Base-by-base conservation (phyloP, 2,329 filamentous ascomycete species). In the Fusarium clavum region DNA sequence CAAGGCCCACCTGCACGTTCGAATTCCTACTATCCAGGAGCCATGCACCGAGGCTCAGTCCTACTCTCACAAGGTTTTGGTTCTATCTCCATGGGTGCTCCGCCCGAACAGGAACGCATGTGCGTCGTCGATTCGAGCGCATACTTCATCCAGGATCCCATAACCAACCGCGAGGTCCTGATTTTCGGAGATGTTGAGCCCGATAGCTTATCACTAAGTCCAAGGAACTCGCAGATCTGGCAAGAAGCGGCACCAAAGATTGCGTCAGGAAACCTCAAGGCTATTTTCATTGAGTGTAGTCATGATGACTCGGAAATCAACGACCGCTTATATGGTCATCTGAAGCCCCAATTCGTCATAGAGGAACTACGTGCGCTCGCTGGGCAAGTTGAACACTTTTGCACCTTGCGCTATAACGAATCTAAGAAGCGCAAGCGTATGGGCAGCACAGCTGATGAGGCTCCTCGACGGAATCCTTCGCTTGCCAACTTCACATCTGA, bases 131-230 rank as follows among this genome's bases (percentile, higher is more conserved):
- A 98, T 78, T 97, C 93, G 69, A 96, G 94, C 20, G 95, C 94
- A 1, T 98, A 94, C 80, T 98, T 99, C 79, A 92, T 99, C 70
- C 92, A 93, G 40, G 92, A 96, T 64, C 84, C 91, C 34, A 78
- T 82, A 1, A 92, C 89, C 0, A 87, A 88, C 3, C 87, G 87
- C 32, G 95, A 99, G 80, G 88, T 98, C 5, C 87, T 99, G 64
- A 92, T 99, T 51, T 98, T 98, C 77, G 96, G 96, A 20, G 96
- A 99, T 72, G 93, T 98, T 40, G 96, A 99, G 77, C 94, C 96
- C 1, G 96, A 99, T 79, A 91, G 90, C 11, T 81, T 98, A 27
- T 97, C 94, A 0, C 81, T 95, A 3, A 91, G 88, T 2, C 94
- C 95, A 2, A 90, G 94, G 25, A 98, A 96, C 71, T 82, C 86